A percentile compares a stretch with the other conserved stretches of the same genome.
Evolutionary conservation across 1,139 yeast species (phyloP).

Genomic region (Kurtzmaniella quercitrusa): DNA sequence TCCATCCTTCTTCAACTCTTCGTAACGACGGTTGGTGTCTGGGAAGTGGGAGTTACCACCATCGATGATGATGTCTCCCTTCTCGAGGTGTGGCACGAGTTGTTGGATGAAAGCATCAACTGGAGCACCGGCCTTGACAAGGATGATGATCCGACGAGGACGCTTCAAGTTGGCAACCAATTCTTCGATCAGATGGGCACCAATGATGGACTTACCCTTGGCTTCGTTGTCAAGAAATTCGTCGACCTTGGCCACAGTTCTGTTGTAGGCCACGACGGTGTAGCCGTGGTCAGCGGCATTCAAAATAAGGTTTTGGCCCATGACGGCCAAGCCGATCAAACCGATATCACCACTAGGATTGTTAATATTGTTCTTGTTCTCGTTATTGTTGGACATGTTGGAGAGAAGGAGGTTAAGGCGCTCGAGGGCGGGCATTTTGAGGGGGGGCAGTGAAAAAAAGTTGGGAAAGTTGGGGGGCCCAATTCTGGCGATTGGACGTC

Average conservation of each 20-base stretch:
- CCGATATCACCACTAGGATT: constrained; percentile 86
- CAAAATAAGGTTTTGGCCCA: constrained; percentile 98
- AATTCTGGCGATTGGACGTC: too few species aligned
- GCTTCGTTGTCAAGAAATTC: constrained; percentile 92
- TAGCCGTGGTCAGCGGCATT: constrained; percentile 98
- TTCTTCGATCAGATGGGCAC: constrained; percentile 91
- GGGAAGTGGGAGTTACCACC: constrained; percentile 99
- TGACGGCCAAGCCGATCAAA: constrained; percentile 98
- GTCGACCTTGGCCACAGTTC: constrained; percentile 94
- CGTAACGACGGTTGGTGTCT: constrained; percentile 95
- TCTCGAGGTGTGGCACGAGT: constrained; percentile 85
- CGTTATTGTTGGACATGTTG: constrained; percentile 1
- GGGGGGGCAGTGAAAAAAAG: constrained; percentile 5
- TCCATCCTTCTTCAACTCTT: constrained; percentile 81
- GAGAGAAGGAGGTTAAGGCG: constrained; percentile 3
- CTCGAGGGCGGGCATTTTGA: constrained; percentile 6
- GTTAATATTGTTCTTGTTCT: too few species aligned
- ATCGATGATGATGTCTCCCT: constrained; percentile 97
- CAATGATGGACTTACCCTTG: constrained; percentile 91
- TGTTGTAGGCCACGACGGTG: constrained; percentile 97
- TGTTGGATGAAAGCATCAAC: constrained; percentile 90
- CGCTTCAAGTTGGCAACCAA: constrained; percentile 85
- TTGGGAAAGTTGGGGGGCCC: too few species aligned
- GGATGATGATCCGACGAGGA: constrained; percentile 91
- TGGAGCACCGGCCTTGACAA: constrained; percentile 96